Evolutionary conservation across 1,139 yeast species (phyloP).

Genomic region (Waltiozyma sp.): DNA sequence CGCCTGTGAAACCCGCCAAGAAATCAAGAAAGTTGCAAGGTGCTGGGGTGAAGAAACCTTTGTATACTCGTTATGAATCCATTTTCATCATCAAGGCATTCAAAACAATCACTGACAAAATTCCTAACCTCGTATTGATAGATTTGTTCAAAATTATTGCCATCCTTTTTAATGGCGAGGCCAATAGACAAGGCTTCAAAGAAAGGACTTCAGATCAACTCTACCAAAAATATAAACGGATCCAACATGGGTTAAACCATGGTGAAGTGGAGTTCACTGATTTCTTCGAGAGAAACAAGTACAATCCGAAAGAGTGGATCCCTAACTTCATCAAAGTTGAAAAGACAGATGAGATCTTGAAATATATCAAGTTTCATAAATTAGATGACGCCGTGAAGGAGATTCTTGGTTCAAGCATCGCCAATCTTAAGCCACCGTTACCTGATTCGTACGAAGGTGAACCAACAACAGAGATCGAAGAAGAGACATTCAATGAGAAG

Average conservation of each 20-base stretch:
- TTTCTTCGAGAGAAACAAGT: slow-evolving; percentile 11
- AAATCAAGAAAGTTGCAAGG: slow-evolving; percentile 17
- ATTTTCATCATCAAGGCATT: slow-evolving; percentile 15
- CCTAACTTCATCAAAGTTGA: slow-evolving; percentile 12
- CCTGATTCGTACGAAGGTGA: slow-evolving; percentile 1
- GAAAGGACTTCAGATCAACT: slow-evolving; percentile 17
- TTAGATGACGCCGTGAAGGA: slow-evolving; percentile 10
- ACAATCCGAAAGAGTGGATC: slow-evolving; percentile 15
- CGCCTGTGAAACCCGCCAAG: slow-evolving; percentile 2
- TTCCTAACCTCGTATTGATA: slow-evolving; percentile 12
- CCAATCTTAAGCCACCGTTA: slow-evolving; percentile 3
- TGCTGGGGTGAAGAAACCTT: slow-evolving; percentile 17
- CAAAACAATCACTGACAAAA: slow-evolving; percentile 10
- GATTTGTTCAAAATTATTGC: slow-evolving; percentile 16
- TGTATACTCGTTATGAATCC: slow-evolving; percentile 17
- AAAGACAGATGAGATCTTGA: slow-evolving; percentile 5
- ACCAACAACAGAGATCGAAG: neutral
- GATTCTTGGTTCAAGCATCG: slow-evolving; percentile 6
- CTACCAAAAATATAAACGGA: slow-evolving; percentile 18
- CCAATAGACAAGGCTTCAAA: slow-evolving; percentile 13
- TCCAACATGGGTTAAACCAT: slow-evolving; percentile 16
- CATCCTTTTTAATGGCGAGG: slow-evolving; percentile 14
- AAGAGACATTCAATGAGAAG: neutral
- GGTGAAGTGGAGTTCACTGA: slow-evolving; percentile 14
- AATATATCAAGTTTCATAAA: slow-evolving; percentile 8